A percentile compares a stretch with the other conserved stretches of the same genome.
Conservation (phyloP, 441 rosid species). For the Macaranga tanarius region DNA sequence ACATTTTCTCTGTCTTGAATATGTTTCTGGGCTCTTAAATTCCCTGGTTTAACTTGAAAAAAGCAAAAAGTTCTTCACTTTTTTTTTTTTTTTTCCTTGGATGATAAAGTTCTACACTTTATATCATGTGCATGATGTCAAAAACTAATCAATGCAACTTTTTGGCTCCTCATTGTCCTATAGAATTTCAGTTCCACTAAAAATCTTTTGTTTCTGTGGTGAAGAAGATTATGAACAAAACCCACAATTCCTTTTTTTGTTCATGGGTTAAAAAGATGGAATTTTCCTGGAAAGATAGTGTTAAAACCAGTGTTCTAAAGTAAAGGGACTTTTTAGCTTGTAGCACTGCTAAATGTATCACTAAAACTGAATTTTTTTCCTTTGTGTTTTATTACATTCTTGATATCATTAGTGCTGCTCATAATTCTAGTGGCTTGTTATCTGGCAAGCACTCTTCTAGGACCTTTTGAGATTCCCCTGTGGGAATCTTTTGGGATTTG, state of each 20-base stretch:
- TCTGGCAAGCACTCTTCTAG: constrained; percentile 22
- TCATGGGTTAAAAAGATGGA: neutral
- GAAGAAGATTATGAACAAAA: neutral
- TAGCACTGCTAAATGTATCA: no score
- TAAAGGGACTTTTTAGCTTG: neutral
- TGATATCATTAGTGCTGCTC: constrained; percentile 10
- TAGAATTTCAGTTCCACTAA: neutral
- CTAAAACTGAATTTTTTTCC: constrained; percentile 5
- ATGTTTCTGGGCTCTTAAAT: constrained; percentile 3
- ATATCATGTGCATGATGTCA: neutral
- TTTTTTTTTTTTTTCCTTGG: neutral
- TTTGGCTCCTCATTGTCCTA: neutral
- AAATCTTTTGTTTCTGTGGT: neutral
- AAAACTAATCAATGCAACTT: neutral
- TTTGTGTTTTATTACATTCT: neutral
- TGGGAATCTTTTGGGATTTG: constrained; percentile 37
- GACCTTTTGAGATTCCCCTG: constrained; percentile 19
- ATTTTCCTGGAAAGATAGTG: neutral
- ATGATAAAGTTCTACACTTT: constrained; percentile 4
- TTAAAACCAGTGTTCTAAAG: constrained; percentile 1
- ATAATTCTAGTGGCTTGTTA: constrained; percentile 25
- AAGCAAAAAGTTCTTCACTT: constrained; percentile 7
- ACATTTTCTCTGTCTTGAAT: constrained; percentile 14
- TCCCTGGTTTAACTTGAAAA: constrained; percentile 12
- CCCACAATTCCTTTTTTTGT: neutral